phyloP scores from a whole-genome alignment of 768 basidiomycete species.

The Boletus vinaceobasis region DNA sequence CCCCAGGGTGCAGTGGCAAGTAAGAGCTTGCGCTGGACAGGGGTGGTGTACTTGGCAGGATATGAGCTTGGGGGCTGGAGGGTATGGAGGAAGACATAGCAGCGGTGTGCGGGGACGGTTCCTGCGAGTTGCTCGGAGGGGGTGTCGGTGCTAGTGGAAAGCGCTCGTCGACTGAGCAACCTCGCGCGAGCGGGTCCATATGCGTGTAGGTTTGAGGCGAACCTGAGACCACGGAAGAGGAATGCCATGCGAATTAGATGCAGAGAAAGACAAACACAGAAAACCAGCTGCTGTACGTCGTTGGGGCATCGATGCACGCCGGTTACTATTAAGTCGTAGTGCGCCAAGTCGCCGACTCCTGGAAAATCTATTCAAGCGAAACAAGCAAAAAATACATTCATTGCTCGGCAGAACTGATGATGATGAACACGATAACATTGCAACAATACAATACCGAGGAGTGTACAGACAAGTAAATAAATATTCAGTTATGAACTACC shows the following conservation, averaged over 20 bases:
- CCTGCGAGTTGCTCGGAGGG: slow-evolving; percentile 39
- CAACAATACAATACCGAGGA: too few species aligned
- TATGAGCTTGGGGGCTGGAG: slow-evolving; percentile 46
- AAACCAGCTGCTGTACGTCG: too few species aligned
- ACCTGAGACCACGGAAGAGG: neutral
- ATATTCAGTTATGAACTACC: too few species aligned
- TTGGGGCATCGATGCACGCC: neutral
- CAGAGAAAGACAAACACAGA: neutral
- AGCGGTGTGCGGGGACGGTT: slow-evolving; percentile 49
- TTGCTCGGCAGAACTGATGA: too few species aligned
- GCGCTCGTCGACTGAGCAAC: neutral
- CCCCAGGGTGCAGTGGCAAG: slow-evolving; percentile 44
- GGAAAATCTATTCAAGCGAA: too few species aligned
- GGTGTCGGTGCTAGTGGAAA: slow-evolving; percentile 1
- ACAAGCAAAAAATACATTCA: too few species aligned
- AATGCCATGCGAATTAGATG: neutral
- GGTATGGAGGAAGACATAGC: slow-evolving; percentile 57
- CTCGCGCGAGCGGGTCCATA: neutral
- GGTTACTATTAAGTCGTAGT: too few species aligned
- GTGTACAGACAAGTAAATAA: too few species aligned
- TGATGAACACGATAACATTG: too few species aligned
- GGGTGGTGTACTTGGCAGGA: slow-evolving; percentile 44
- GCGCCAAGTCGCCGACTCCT: too few species aligned
- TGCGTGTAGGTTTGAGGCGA: neutral
- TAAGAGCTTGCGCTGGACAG: slow-evolving; percentile 50